Conservation (phyloP, 257 asterid species). For the Coffea canephora region DNA sequence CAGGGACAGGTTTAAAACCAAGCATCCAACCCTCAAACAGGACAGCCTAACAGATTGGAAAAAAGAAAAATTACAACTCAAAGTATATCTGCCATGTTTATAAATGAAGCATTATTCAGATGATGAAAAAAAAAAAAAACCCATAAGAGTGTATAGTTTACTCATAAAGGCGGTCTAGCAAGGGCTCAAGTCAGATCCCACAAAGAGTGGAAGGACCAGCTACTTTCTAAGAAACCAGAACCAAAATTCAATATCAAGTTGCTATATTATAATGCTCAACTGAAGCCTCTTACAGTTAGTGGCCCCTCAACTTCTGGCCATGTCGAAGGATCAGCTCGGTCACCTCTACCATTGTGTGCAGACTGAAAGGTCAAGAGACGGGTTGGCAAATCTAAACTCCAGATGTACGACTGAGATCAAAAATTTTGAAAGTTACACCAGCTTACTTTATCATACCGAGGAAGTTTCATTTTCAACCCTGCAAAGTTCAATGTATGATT, state of each 20-base stretch:
- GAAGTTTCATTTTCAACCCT: constrained; percentile 86
- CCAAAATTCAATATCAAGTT: neutral
- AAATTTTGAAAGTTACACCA: constrained; percentile 13
- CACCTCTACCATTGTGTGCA: constrained; percentile 88
- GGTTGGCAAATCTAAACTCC: constrained; percentile 23
- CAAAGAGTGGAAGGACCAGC: neutral
- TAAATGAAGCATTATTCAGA: neutral
- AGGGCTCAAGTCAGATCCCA: neutral
- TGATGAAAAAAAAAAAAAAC: neutral
- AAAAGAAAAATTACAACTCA: constrained; percentile 3
- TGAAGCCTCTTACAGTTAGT: constrained; percentile 54
- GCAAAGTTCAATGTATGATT: constrained; percentile 16
- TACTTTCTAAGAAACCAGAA: neutral
- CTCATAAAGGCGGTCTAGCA: neutral
- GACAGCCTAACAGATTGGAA: constrained; percentile 52
- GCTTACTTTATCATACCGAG: constrained; percentile 88
- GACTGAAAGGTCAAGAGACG: constrained; percentile 54
- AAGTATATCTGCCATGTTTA: neutral
- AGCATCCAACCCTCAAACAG: constrained; percentile 99
- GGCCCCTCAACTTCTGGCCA: constrained; percentile 99
- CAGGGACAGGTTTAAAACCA: constrained; percentile 89
- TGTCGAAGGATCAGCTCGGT: constrained; percentile 81
- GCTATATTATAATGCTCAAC: neutral
- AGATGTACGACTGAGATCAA: constrained; percentile 24
- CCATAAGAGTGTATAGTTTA: neutral